Evolutionary conservation across 345 rosid species (phyloP), one percentile per base, ranked within the genome.

Genomic region (Aethionema arabicum): DNA sequence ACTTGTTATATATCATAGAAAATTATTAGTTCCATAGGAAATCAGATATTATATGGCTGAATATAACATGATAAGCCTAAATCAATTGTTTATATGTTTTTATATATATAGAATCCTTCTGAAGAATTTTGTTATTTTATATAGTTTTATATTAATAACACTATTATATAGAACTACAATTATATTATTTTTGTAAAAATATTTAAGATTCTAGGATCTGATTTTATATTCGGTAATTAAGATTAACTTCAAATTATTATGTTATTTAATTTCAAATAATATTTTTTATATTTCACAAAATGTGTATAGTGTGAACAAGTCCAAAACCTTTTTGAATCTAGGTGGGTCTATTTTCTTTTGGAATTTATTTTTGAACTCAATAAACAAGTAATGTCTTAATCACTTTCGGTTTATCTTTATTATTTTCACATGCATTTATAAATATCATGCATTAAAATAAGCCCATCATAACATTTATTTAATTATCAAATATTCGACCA

Each of bases 371-470:
- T 65, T 46, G 74, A 51, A 64, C 59, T 68, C 76, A 61, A 44
- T 42, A 62, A 80, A 71, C 86, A 83, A 82, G 86, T 79, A 80
- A 77, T 70, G 83, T 71, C 79, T 55, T 6, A 57, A 75, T 59
- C 36, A 42, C 83, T 86, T 89, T 81, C 86, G 82, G 89, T 80
- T 84, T 71, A 1, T 69, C 57, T 67, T 57, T 56, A n/a, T 47
- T 27, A 21, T 8, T 47, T 47, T 8, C 15, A n/a, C 11, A 3
- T 12, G 1, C n/a, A 40, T 40, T 6, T 37, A 37, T 21, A 21
- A 21, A 21, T 21, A 21, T 21, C 27, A 21, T 21, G 27, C 27
- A 63, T 49, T 47, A 35, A 33, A 47, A 55, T 9, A 15, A 32
- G 21, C 16, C 31, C n/a, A 42, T 21, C 33, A 42, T 15, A 11